Base-by-base conservation (phyloP, 2,329 filamentous ascomycete species). In the Myriosclerotinia scirpicola region DNA sequence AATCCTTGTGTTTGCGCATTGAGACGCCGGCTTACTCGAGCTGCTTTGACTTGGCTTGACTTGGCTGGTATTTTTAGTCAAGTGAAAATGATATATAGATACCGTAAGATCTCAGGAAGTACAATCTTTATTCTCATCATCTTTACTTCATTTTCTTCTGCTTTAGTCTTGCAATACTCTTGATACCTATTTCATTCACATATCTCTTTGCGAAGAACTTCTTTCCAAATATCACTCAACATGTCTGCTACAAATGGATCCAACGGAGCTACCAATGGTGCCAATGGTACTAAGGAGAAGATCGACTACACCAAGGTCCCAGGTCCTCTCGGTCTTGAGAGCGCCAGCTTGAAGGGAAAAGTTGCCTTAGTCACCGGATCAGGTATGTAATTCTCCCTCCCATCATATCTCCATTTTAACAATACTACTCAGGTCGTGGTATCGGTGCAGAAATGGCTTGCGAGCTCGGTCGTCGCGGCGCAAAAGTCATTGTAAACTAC, bases 391-490 rank as follows among this genome's bases (percentile, higher is more conserved):
- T 46, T 36, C 38, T 26, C n/a, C 17, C 6, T 17, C 17, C 14
- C 5, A 5, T 40, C 20, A 40, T 44, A 11, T 17, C 22, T 5
- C 38, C 15, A 50, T 20, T 12, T 30, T 22, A 46, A 34, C 46
- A 40, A 20, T 38, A 3, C 22, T 15, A 60, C 44, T 55, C 67
- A 85, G 82, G 85, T 73, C 85, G 87, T 76, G 87, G 87, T 71
- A 89, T 90, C 70, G 87, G 87, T 68, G 83, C 84, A 64, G 85
- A 85, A 72, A 89, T 90, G 81, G 87, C 87, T 64, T 80, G 85
- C 64, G 86, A 89, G 78, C 84, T 90, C 66, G 87, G 84, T 68
- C 81, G 83, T 69, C 85, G 86, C 67, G 87, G 87, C 63, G 87
- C 87, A 73, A 85, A 81, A 65, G 81, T 91, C 63, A 81, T 90